A percentile compares a stretch with the other conserved stretches of the same genome.
Conservation (phyloP, 192 early-diverging fungal genomes). For the Chytriomyces hyalinus region DNA sequence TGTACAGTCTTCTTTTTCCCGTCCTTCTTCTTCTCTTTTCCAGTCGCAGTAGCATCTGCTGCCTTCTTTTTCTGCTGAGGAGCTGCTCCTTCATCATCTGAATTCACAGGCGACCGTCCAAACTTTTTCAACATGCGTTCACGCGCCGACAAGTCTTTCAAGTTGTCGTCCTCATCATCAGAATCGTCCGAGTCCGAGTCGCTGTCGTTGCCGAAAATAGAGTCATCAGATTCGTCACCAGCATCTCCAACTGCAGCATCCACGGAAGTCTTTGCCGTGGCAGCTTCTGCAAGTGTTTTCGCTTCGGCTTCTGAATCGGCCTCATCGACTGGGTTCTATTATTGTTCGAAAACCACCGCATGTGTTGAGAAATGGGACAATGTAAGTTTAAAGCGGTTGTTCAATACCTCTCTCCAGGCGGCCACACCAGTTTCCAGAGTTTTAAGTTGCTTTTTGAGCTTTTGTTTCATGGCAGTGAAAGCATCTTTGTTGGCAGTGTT, state of each 20-base stretch:
- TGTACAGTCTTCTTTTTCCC: constrained; percentile 33
- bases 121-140: constrained; percentile 36
- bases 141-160: constrained; percentile 11
- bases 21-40: constrained; percentile 25
- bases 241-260: constrained; percentile 35
- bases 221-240: constrained; percentile 61
- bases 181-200: constrained; percentile 37
- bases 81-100: constrained; percentile 18
- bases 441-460: constrained; percentile 88
- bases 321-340: constrained; percentile 56
- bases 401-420: constrained; percentile 57
- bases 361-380: constrained; percentile 11
- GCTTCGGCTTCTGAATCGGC: constrained; percentile 57
- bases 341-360: too few relatives aligned
- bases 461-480: constrained; percentile 91
- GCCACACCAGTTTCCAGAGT: constrained; percentile 72
- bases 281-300: neutral
- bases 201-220: constrained; percentile 68
- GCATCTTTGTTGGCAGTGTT: constrained; percentile 80
- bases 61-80: constrained; percentile 54
- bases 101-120: constrained; percentile 21
- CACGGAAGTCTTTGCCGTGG: constrained; percentile 32
- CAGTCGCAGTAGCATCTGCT: constrained; percentile 40
- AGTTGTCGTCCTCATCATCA: constrained; percentile 32
- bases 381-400: neutral